phyloP scores from a whole-genome alignment of 306 rosid species.

The Vicia sativa region DNA sequence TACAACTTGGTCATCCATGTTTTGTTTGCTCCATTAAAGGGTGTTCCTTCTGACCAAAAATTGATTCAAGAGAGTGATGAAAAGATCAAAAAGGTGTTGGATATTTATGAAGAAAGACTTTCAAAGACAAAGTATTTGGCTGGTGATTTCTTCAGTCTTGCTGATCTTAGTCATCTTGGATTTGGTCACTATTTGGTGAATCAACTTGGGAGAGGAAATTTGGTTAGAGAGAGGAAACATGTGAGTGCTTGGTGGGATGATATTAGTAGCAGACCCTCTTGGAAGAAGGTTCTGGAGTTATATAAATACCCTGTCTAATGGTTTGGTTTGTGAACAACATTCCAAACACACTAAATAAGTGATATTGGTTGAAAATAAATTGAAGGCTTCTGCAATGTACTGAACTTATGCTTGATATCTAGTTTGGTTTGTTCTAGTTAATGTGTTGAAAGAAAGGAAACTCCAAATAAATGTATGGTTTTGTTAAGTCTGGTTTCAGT shows the following conservation, averaged over 20 bases:
- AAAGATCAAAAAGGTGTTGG: constrained; percentile 33
- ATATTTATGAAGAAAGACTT: constrained; percentile 38
- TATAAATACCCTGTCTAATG: constrained; percentile 41
- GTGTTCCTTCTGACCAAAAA: constrained; percentile 42
- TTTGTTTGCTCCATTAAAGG: constrained; percentile 39
- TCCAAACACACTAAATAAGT: too few species aligned
- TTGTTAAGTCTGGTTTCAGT: neutral
- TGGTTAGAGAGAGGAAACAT: constrained; percentile 53
- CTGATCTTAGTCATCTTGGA: constrained; percentile 52
- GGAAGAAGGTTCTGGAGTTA: constrained; percentile 54
- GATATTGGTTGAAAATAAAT: constrained; percentile 22
- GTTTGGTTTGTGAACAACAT: too few species aligned
- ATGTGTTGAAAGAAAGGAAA: neutral
- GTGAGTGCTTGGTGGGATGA: constrained; percentile 70
- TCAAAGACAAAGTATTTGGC: constrained; percentile 42
- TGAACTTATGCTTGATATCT: neutral
- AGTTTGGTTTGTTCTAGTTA: neutral
- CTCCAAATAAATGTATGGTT: neutral
- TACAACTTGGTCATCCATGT: constrained; percentile 37
- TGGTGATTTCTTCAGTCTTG: constrained; percentile 47
- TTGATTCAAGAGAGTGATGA: constrained; percentile 48
- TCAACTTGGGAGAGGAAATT: constrained; percentile 40
- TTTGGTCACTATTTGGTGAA: constrained; percentile 50
- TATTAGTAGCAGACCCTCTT: constrained; percentile 59
- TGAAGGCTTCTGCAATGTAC: neutral